Conservation (phyloP, 2,329 filamentous ascomycete genomes). For the Aureobasidium sp. region DNA sequence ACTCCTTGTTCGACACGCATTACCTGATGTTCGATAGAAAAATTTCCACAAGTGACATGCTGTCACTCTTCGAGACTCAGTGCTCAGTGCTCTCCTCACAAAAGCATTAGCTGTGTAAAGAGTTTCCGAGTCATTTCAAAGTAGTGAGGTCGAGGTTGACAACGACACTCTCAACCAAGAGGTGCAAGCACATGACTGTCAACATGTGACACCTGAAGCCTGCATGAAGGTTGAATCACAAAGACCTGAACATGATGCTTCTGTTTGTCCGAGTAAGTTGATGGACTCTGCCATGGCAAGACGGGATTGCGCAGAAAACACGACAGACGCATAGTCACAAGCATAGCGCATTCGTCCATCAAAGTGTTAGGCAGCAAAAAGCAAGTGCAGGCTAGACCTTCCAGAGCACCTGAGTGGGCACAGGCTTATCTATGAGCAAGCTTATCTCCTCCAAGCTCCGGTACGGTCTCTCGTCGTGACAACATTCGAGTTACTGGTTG, state of each 20-base stretch:
- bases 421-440: constrained; percentile 9
- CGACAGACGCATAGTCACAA: neutral
- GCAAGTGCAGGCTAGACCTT: constrained; percentile 12
- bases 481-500: neutral
- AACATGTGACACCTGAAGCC: neutral
- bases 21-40: no score
- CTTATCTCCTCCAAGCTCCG: constrained; percentile 8
- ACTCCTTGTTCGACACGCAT: no score
- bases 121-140: neutral
- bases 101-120: neutral
- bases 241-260: neutral
- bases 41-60: constrained; percentile 36
- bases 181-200: neutral
- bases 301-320: neutral
- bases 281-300: neutral
- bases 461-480: neutral
- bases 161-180: neutral
- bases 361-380: neutral
- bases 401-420: constrained; percentile 8
- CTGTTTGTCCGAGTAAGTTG: neutral
- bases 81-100: no score
- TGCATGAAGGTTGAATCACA: no score
- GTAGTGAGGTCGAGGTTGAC: neutral
- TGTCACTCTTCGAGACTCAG: constrained; percentile 35
- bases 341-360: neutral